phyloP scores from a whole-genome alignment of 169 alveolate genomes.

The Plasmodium inui region DNA sequence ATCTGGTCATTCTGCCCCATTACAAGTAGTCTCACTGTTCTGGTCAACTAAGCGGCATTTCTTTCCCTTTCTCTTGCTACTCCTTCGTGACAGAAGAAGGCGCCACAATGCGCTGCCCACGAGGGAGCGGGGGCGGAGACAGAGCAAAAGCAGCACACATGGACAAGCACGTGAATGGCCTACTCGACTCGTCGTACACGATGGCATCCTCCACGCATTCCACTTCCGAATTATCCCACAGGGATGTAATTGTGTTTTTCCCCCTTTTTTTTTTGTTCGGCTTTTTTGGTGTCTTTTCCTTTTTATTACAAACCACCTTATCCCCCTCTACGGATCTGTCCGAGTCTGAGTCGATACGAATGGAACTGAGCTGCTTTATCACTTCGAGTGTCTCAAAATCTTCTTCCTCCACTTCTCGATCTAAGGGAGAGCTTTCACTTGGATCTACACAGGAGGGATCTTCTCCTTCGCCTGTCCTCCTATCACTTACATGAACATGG shows the following conservation, averaged over 20 bases:
- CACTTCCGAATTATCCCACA: constrained; percentile 8
- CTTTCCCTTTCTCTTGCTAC: neutral
- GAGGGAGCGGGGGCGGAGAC: no score
- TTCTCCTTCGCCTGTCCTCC: neutral
- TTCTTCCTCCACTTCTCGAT: constrained; percentile 23
- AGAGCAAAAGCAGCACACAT: neutral
- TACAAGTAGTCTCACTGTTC: neutral
- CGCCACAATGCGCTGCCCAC: neutral
- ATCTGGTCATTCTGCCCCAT: neutral
- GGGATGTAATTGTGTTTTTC: neutral
- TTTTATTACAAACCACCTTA: constrained; percentile 6
- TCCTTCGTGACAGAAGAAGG: neutral
- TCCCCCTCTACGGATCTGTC: neutral
- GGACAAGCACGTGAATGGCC: neutral
- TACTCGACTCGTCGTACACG: constrained; percentile 61
- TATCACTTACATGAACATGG: neutral
- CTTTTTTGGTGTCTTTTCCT: constrained; percentile 14
- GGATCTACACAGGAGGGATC: neutral
- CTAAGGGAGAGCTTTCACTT: neutral
- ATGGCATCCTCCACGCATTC: constrained; percentile 67
- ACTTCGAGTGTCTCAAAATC: constrained; percentile 27
- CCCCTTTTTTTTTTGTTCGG: constrained; percentile 15
- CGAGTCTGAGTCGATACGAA: constrained; percentile 25
- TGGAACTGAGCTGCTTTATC: constrained; percentile 51
- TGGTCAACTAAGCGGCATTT: neutral